Base-by-base conservation (phyloP, 805 yeast species). In the Yamadazyma sp. region DNA sequence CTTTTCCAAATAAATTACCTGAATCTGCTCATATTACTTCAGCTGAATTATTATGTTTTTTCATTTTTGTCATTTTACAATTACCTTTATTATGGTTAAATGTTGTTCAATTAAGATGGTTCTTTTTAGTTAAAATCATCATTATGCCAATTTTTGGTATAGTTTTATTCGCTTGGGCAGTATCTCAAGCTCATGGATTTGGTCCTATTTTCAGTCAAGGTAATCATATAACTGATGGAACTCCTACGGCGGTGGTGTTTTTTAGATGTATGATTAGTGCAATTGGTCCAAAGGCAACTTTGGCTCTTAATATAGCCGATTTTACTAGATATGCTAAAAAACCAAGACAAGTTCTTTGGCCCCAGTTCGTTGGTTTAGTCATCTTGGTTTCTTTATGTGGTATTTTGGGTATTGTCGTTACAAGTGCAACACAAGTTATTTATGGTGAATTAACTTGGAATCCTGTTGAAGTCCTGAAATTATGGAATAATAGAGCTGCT, bases 391-490 rank as follows among this genome's bases (percentile, higher is more conserved):
- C 43, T 3, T 31, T 42, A 12, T 27, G 44, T 19, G 39, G 47
- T 24, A 25, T 35, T 21, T 33, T 43, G 30, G 47, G 47, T 18
- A 30, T 35, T 16, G 36, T 43, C 22, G 37, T 40, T 7, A 42
- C 47, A 11, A 38, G 44, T 17, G 48, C 48, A 3, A 38, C 48
- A 2, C 28, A 35, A 11, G 39, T 26, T 8, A 23, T 44, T 8
- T 42, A 35, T 18, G 48, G 45, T 8, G 43, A 28, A 14, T 23
- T 19, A 8, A 32, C 38, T 9, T 44, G 49, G 49, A 42, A 40
- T 27, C 49, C 49, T 14, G 19, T 43, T 5, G 85, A 47, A 67
- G 87, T 2, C 63, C 75, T 32, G 83, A 81, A 0, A 4, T 45
- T 58, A 12, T 58, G 67, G 42, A 55, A 49, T 30, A 54, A 56